Conservation (phyloP, 176 grass and related monocot genomes). For the Musa acuminata region DNA sequence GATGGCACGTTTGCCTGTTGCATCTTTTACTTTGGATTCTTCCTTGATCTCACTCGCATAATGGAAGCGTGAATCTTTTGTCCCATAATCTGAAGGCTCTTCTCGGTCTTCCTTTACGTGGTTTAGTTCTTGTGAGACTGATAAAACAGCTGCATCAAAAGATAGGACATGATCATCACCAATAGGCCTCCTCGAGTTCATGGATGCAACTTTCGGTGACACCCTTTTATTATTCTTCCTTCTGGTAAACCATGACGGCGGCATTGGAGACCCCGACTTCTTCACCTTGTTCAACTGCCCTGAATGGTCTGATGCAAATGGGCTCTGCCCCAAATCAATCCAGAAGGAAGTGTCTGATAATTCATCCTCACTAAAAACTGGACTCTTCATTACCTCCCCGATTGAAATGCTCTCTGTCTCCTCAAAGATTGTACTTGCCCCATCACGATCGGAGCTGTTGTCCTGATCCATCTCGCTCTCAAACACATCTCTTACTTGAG, state of each 20-base stretch:
- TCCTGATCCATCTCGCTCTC: slow-evolving; percentile 87
- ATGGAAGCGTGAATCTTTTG: slow-evolving; percentile 28
- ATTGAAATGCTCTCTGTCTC: slow-evolving; percentile 85
- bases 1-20: slow-evolving; percentile 27
- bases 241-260: slow-evolving; percentile 72
- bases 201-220: slow-evolving; percentile 44
- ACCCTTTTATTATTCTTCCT: slow-evolving; percentile 60
- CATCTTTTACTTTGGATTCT: slow-evolving; percentile 56
- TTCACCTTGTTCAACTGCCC: slow-evolving; percentile 61
- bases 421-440: slow-evolving; percentile 93
- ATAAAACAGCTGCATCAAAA: slow-evolving; percentile 82
- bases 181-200: slow-evolving; percentile 54
- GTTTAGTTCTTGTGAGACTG: slow-evolving; percentile 65
- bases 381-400: slow-evolving; percentile 97
- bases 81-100: slow-evolving; percentile 37
- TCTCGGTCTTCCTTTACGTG: slow-evolving; percentile 40
- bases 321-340: slow-evolving; percentile 97
- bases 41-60: slow-evolving; percentile 87
- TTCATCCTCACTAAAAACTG: slow-evolving; percentile 93
- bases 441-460: slow-evolving; percentile 82
- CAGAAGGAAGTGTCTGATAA: slow-evolving; percentile 81
- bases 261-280: slow-evolving; percentile 75
- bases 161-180: slow-evolving; percentile 77
- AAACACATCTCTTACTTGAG: slow-evolving; percentile 87
- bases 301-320: slow-evolving; percentile 63